Percentiles rank a stretch among this genome's conserved stretches.
phyloP scores from a whole-genome alignment of 192 early-diverging fungal species.

The Coemansia sp. region DNA sequence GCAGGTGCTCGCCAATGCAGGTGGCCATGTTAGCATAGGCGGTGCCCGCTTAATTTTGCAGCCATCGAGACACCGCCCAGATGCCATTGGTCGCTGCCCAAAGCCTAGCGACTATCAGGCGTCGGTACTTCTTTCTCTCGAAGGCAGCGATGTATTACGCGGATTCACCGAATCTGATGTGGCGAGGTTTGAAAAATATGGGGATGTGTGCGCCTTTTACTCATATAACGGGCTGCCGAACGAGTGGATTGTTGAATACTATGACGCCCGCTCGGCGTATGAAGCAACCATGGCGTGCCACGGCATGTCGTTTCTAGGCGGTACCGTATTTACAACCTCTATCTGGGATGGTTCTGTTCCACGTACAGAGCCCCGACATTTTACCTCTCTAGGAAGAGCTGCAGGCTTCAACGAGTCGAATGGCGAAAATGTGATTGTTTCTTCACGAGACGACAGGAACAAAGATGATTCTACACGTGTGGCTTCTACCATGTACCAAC shows the following conservation, averaged over 20 bases:
- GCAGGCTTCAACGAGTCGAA: neutral
- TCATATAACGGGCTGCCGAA: slow-evolving; percentile 9
- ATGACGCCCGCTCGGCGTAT: slow-evolving; percentile 24
- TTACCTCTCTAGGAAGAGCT: neutral
- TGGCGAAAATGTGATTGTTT: neutral
- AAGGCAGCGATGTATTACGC: neutral
- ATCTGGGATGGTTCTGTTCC: slow-evolving; percentile 30
- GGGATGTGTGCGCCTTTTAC: slow-evolving; percentile 21
- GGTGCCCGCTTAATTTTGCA: neutral
- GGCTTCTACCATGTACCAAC: neutral
- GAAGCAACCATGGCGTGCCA: slow-evolving; percentile 17
- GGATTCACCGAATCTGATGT: slow-evolving; percentile 17
- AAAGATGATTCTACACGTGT: neutral
- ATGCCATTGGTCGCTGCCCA: slow-evolving; percentile 14
- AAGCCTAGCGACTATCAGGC: slow-evolving; percentile 19
- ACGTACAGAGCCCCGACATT: neutral
- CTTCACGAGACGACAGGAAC: neutral
- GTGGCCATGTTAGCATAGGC: slow-evolving; percentile 13
- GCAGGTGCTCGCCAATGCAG: slow-evolving; percentile 4
- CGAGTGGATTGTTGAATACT: slow-evolving; percentile 45
- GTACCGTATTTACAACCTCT: slow-evolving; percentile 25
- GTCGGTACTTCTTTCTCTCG: slow-evolving; percentile 28
- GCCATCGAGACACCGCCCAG: slow-evolving; percentile 27
- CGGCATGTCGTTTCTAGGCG: slow-evolving; percentile 5
- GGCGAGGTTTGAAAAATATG: slow-evolving; percentile 22